phyloP scores from a whole-genome alignment of 345 rosid species.

The Eucalyptus cloeziana region DNA sequence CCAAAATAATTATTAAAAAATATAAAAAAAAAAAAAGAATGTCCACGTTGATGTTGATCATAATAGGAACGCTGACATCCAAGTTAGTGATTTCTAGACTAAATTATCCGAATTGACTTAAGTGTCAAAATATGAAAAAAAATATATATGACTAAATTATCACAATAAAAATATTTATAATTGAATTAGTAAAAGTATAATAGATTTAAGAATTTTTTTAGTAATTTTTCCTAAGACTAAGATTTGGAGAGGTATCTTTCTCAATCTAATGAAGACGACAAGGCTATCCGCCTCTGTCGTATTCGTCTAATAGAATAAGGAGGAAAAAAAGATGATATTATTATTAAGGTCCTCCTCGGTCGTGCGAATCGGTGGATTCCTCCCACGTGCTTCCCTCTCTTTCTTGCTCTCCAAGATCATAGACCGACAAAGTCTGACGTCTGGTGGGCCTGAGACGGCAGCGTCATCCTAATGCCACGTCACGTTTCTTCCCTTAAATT shows the following conservation, averaged over 20 bases:
- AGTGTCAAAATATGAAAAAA: too few relatives aligned
- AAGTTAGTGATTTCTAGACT: rapidly evolving
- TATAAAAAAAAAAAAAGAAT: too few relatives aligned
- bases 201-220: too few relatives aligned
- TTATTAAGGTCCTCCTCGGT: neutral
- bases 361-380: neutral
- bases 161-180: too few relatives aligned
- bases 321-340: too few relatives aligned
- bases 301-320: neutral
- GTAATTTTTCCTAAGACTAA: too few relatives aligned
- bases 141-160: too few relatives aligned
- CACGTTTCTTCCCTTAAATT: too few relatives aligned
- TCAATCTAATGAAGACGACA: neutral
- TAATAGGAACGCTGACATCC: rapidly evolving
- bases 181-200: too few relatives aligned
- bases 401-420: neutral
- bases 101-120: rapidly evolving
- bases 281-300: neutral
- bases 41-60: rapidly evolving
- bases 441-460: neutral
- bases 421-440: neutral
- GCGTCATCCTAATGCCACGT: too few relatives aligned
- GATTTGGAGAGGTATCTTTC: neutral
- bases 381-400: neutral
- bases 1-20: too few relatives aligned